Evolutionary conservation across 371 early-diverging fungal genomes (phyloP), one percentile per base, ranked within the genome.

Genomic region (Rhizomucor pusillus): DNA sequence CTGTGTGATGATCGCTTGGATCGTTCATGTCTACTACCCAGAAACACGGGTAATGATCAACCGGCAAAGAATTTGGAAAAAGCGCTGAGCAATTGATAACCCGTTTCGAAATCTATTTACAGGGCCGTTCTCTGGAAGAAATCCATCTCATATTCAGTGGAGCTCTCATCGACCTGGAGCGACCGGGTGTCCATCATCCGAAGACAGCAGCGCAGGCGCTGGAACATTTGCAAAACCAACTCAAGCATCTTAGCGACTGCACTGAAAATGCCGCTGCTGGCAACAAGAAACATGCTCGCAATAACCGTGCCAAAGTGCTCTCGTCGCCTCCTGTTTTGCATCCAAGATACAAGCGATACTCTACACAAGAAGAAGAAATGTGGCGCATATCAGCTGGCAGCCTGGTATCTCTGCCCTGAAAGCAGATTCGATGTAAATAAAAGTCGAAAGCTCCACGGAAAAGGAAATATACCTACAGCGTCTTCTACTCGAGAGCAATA

Each of bases 11-110:
- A 77, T 84, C 59, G 67, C 85, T 12, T 56, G 71, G 19, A 62
- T 78, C 29, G 77, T 91, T 19, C 88, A 80, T 58, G 57, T 78
- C 57, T 87, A 77, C 54, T 88, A 85, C 60, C 95, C 94, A 7
- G 93, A 93, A 71, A 93, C 93, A 59, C 82, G 53, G 56, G 74
- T 64, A 67, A 63, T 47, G 22, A 25, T 16, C 12, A 11, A 25
- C 3, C 9, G 23, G 24, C 6, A 5, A 34, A 5, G 23, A 5
- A 48, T 35, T 14, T 33, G 16, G 14, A 48, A 11, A 12, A 7
- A 7, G 11, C 19, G 7, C 19, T 7, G n/a, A 10, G 7, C 7
- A 18, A 50, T 0, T 1, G 1, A 29, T 35, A 3, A 34, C 3
- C 35, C 54, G 29, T 40, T 25, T 13, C 7, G 22, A 29, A 43